Evolutionary conservation across 2,329 filamentous ascomycete species (phyloP).

Genomic region (Verticillium alfalfae): DNA sequence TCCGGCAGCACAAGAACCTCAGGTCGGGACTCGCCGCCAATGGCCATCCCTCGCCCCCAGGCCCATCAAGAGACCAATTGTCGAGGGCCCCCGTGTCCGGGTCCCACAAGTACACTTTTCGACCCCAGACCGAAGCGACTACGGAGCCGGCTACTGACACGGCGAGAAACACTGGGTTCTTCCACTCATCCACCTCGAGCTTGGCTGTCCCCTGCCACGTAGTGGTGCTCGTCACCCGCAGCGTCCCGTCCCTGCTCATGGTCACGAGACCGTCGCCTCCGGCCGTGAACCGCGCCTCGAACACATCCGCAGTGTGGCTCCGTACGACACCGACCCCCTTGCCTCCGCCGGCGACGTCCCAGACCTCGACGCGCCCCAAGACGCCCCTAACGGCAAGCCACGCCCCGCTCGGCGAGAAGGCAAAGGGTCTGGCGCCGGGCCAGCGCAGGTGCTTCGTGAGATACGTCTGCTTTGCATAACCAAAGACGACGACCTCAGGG

Average conservation of each 20-base stretch:
- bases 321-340: slow-evolving; percentile 5
- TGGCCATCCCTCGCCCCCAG: slow-evolving; percentile 7
- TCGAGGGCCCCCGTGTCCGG: slow-evolving; percentile 2
- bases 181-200: slow-evolving; percentile 8
- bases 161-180: slow-evolving; percentile 7
- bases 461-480: neutral
- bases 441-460: neutral
- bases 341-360: neutral
- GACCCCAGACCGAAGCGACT: slow-evolving; percentile 6
- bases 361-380: slow-evolving; percentile 6
- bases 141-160: neutral
- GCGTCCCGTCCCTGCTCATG: slow-evolving; percentile 7
- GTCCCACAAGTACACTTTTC: slow-evolving; percentile 8
- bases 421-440: slow-evolving; percentile 2
- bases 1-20: slow-evolving; percentile 6
- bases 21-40: slow-evolving; percentile 8
- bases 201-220: slow-evolving; percentile 6
- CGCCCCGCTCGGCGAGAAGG: slow-evolving; percentile 5
- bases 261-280: slow-evolving; percentile 3
- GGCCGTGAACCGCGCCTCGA: slow-evolving; percentile 8
- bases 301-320: slow-evolving; percentile 9
- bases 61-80: slow-evolving; percentile 7
- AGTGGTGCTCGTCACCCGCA: slow-evolving; percentile 4
- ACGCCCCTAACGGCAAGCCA: slow-evolving; percentile 5
- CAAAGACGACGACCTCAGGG: slow-evolving; percentile 2